Base-by-base conservation (phyloP, 192 early-diverging fungal species). In the Backusella mclennaniae region DNA sequence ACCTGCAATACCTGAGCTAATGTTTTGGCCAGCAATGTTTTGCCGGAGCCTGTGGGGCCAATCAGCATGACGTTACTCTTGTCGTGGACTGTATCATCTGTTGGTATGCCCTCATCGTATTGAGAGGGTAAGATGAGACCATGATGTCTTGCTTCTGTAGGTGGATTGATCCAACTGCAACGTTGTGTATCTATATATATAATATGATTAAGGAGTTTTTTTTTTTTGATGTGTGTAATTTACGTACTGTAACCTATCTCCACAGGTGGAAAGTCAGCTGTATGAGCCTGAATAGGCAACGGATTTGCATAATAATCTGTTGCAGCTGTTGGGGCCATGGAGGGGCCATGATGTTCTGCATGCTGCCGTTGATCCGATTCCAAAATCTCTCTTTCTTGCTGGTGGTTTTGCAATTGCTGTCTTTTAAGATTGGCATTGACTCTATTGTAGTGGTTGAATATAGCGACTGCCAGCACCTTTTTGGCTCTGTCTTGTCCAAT, bases 21-120 rank as follows among this genome's bases (percentile, higher is more conserved):
- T 17, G 95, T 96, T 69, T 90, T 89, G 7, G 93, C 93, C 26
- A 95, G 79, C 35, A 96, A 83, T 9, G 95, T 96, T 80, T 96
- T 94, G 1, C 86, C 95, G 4, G 92, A 95, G 0, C 95, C 95
- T 0, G 95, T 95, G 1, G 95, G 95, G 2, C 95, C 95, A 36
- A 96, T 77, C 67, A 96, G 78, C 19, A 96, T 84, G 6, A 96
- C 93, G 67, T 96, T 96, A 85, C 95, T 97, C 81, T 97, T 97
- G 46, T 97, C 95, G 52, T 94, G 88, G 68, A 90, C 83, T 0
- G 93, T 92, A 4, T 35, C 35, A 42, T 77, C 73, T 26, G 66
- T 42, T 31, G 6, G 46, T 19, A n/a, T 49, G 2, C n/a, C 17
- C 12, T 41, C 33, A 6, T 59, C 44, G 31, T 49, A n/a, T 11